Evolutionary conservation across 1,284 basidiomycete species (phyloP).

Genomic region (Trametes sp.): DNA sequence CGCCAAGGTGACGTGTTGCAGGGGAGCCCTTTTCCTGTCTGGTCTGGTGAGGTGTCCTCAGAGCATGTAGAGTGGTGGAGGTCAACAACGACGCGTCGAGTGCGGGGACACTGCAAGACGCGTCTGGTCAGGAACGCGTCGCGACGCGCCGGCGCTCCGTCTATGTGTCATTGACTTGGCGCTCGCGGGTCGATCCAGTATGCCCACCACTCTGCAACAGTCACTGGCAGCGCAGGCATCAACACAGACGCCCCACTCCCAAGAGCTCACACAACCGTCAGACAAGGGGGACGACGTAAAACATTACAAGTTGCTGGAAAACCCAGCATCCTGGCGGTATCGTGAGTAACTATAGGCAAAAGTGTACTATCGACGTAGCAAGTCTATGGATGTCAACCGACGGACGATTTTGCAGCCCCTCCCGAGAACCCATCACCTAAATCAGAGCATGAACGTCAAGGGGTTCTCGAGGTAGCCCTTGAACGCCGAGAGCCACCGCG

Average conservation of each 20-base stretch:
- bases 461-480: conserved; percentile 98
- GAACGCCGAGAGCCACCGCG: conserved; percentile 92
- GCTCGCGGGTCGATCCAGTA: not conserved
- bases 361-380: conserved; percentile 30
- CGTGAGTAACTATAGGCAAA: conserved; percentile 33
- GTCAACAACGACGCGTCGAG: conserved; percentile 2
- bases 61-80: not conserved
- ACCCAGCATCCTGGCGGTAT: conserved; percentile 31
- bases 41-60: not conserved
- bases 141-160: conserved; percentile 15
- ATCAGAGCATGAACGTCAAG: conserved; percentile 89
- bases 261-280: not conserved
- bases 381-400: conserved; percentile 32
- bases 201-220: not conserved
- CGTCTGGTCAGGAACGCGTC: conserved; percentile 15
- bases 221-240: too few species aligned
- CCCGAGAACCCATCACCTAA: conserved; percentile 11
- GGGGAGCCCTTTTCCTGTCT: not conserved
- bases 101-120: not conserved
- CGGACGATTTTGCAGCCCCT: conserved; percentile 23
- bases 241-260: too few species aligned
- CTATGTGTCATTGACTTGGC: not conserved
- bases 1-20: not conserved
- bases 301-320: conserved; percentile 32
- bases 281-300: not conserved